Base-by-base conservation (phyloP, 1,284 basidiomycete species). In the Trametes versicolor region DNA sequence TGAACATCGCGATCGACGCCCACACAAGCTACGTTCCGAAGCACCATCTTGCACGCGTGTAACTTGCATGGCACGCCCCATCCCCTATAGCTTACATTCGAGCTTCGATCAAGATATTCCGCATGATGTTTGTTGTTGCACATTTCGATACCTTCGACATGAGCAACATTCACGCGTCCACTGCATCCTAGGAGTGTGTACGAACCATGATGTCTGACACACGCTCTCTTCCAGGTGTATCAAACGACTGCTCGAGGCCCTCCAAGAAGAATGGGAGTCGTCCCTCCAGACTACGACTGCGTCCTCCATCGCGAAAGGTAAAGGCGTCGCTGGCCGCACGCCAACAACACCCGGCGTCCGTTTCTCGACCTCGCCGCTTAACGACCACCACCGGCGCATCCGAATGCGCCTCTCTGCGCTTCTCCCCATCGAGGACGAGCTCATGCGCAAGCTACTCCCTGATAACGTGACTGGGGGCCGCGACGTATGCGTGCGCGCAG, bases 351-450 rank as follows among this genome's bases (percentile, higher is more conserved):
- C 72, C 32, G 65, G 68, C 63, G 64, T 73, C 54, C 63, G 70
- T 60, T 66, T 72, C 72, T 66, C 64, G 48, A 67, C 70, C 62
- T 70, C 71, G 2, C 69, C 70, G 7, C 73, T 79, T 19, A 78
- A 76, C 50, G 70, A 78, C 73, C 60, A 78, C 43, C 81, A 85
- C 63, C 81, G 79, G 10, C 80, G 81, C 17, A 80, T 83, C 49
- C 83, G 83, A 41, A 78, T 86, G 37, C 82, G 84, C 8, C 82
- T 91, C 4, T 84, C 85, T 0, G 89, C 89, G 0, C 80, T 91
- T 1, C 79, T 89, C n/a, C 79, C 82, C 51, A 82, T 89, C 63
- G 88, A 90, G 70, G 80, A 80, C 7, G 82, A 83, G 59, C 76
- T 89, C 27, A 81, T 78, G 17, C 80, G 72, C 65, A 81, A 77